A percentile compares a stretch with the other conserved stretches of the same genome.
Conservation (phyloP, 139 green algal species). For the Micractinium conductrix region DNA sequence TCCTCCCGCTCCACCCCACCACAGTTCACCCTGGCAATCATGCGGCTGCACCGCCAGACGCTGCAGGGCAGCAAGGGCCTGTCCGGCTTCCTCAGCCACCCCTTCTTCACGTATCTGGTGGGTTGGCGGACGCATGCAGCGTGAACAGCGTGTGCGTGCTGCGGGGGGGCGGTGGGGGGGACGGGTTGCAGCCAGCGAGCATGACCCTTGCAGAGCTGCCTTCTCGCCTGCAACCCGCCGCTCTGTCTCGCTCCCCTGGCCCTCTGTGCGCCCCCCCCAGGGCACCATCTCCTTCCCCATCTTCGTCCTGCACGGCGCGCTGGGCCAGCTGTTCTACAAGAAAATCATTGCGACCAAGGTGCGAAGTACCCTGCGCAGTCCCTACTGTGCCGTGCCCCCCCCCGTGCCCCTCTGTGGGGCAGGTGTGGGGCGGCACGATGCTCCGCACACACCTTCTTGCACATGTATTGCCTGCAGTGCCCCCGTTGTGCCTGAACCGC, state of each 20-base stretch:
- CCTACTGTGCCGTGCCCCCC: no score
- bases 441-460: neutral
- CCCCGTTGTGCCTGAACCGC: no score
- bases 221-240: no score
- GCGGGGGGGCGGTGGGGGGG: no score
- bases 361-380: no score
- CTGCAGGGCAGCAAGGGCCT: constrained; percentile 18
- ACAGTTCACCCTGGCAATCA: constrained; percentile 30
- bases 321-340: constrained; percentile 48
- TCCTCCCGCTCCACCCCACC: no score
- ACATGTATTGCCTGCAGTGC: neutral
- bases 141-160: no score
- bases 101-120: constrained; percentile 33
- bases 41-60: constrained; percentile 40
- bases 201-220: no score
- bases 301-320: constrained; percentile 38
- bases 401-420: neutral
- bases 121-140: no score
- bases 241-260: no score
- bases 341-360: constrained; percentile 34
- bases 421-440: neutral
- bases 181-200: no score
- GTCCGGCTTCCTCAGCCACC: constrained; percentile 16
- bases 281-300: constrained; percentile 44
- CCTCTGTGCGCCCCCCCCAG: no score